Base-by-base conservation (phyloP, 176 grass and related monocot species). In the Sorghum bicolor region DNA sequence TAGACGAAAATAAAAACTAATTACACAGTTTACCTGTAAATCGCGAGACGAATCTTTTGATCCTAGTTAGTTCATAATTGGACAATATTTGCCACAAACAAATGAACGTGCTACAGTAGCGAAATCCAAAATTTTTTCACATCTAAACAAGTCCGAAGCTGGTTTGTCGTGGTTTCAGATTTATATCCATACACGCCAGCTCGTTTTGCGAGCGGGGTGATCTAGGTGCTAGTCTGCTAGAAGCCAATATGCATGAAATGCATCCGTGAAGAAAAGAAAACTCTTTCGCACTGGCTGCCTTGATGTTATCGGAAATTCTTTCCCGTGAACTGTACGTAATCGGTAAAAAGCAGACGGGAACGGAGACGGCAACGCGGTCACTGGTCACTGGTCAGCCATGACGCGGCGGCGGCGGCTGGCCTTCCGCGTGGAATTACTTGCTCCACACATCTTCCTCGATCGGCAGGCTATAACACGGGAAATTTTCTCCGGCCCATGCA, bases 401-500 rank as follows among this genome's bases (percentile, higher is more conserved):
- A 74, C 67, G 67, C 65, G 19, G 37, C 52, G 28, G 48, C 38
- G 14, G 38, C 2, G 29, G 5, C 14, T 40, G 50, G 52, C 52
- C 14, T 47, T 72, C 22, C 39, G 12, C 4, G 39, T 72, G 48
- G 50, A 36, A 70, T 24, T 16, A 31, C 33, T 72, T 52, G 55
- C 15, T 10, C 36, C 64, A 79, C 48, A 8, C 40, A 44, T 25
- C 40, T 17, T 47, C 41, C 44, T 72, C 5, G 13, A 14, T 69
- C 4, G 52, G 66, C 31, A 78, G 80, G 57, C 55, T 31, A 57
- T 32, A 83, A 83, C 86, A 33, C 33, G 80, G 43, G 19, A 57
- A 33, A 10, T 29, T 17, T 25, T 43, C 6, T 79, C 65, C 26
- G 25, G 30, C 11, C 37, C 37, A 76, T 3, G 52, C 52, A 57